Percentiles rank a stretch among this genome's conserved stretches.
Conservation (phyloP, 1,284 basidiomycete species). For the Cryptococcus deneoformans region DNA sequence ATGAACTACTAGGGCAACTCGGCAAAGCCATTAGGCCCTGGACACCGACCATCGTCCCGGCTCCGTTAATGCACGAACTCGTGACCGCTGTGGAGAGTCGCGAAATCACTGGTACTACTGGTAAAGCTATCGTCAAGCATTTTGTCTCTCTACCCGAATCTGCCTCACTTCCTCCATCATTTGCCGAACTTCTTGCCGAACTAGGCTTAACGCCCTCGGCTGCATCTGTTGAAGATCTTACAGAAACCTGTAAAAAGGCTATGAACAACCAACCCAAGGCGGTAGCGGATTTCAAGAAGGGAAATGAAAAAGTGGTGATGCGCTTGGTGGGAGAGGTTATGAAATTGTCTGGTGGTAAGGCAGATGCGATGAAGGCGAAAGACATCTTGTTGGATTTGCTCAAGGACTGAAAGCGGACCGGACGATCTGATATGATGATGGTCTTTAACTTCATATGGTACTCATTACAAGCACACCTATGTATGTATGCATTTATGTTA, state of each 20-base stretch:
- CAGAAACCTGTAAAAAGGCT: slow-evolving; percentile 60
- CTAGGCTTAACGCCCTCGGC: slow-evolving; percentile 20
- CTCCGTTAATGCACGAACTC: slow-evolving; percentile 67
- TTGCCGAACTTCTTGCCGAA: slow-evolving; percentile 49
- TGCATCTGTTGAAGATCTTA: slow-evolving; percentile 45
- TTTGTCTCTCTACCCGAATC: slow-evolving; percentile 51
- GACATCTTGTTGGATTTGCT: slow-evolving; percentile 40
- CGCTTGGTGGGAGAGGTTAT: slow-evolving; percentile 87
- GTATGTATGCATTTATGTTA: slow-evolving; percentile 3
- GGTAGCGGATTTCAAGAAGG: slow-evolving; percentile 64
- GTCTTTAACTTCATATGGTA: background rate
- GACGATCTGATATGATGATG: background rate
- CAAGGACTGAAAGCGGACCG: slow-evolving; percentile 5
- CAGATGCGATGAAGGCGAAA: slow-evolving; percentile 56
- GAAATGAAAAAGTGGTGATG: slow-evolving; percentile 79
- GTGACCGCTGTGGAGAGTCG: slow-evolving; percentile 67
- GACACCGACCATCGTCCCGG: background rate
- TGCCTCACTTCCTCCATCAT: slow-evolving; percentile 13
- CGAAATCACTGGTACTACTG: slow-evolving; percentile 58
- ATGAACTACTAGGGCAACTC: slow-evolving; percentile 78
- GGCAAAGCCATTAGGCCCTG: slow-evolving; percentile 30
- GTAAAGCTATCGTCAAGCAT: slow-evolving; percentile 64
- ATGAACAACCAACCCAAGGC: slow-evolving; percentile 69
- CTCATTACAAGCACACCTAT: background rate
- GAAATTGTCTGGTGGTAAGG: slow-evolving; percentile 74